Evolutionary conservation across 768 basidiomycete species (phyloP).

Genomic region (Mycena haematopus): DNA sequence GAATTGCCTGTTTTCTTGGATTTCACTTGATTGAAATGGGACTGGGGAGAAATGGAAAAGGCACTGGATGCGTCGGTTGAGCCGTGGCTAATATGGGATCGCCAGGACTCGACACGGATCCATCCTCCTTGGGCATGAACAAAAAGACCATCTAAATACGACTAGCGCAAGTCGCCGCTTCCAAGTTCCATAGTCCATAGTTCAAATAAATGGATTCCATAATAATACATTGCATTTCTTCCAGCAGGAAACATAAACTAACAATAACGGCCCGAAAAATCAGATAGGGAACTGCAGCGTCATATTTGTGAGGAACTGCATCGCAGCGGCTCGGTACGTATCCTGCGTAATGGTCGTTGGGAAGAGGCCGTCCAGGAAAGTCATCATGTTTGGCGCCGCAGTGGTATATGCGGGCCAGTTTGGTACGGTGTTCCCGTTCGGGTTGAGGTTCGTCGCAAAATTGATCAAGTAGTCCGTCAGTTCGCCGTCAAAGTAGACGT

Average conservation of each 20-base stretch:
- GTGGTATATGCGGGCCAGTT: conserved; percentile 54
- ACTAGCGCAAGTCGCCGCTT: no score
- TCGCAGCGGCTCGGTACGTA: conserved; percentile 33
- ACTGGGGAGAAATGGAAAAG: no score
- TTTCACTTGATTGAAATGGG: no score
- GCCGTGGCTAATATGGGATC: no score
- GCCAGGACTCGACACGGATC: no score
- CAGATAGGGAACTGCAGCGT: neutral
- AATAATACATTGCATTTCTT: neutral
- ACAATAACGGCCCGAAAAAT: conserved; percentile 41
- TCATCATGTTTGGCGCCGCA: conserved; percentile 40
- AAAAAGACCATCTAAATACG: no score
- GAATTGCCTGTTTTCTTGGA: no score
- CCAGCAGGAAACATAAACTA: neutral
- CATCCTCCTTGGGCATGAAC: no score
- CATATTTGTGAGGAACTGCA: conserved; percentile 23
- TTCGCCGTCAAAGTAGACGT: conserved; percentile 38
- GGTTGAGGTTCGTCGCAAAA: conserved; percentile 43
- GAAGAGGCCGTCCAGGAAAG: conserved; percentile 37
- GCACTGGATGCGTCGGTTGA: no score
- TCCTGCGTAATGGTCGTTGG: conserved; percentile 33
- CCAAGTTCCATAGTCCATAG: no score
- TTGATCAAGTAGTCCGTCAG: conserved; percentile 44
- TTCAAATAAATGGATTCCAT: no score
- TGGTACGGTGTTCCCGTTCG: conserved; percentile 45